Percentiles rank a stretch among this genome's conserved stretches.
Evolutionary conservation across 306 rosid genomes (phyloP).

Genomic region (Cucurbita argyrosperma): DNA sequence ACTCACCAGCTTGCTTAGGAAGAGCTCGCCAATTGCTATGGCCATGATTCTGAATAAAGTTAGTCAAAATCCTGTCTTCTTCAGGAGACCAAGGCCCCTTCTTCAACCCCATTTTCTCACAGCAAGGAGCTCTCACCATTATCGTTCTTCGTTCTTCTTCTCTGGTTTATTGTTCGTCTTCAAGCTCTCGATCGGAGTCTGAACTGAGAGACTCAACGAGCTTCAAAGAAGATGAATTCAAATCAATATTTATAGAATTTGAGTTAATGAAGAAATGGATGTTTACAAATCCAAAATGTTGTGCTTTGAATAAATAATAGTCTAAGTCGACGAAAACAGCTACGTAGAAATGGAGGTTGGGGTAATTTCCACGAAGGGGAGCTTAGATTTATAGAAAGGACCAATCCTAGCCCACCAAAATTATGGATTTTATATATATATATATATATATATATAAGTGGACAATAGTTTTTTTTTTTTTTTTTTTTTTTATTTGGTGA

Average conservation of each 20-base stretch:
- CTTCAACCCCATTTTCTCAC: slow-evolving; percentile 87
- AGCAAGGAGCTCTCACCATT: slow-evolving; percentile 91
- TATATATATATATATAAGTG: neutral
- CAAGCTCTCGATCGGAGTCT: neutral
- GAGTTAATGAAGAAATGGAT: neutral
- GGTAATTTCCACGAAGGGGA: slow-evolving; percentile 6
- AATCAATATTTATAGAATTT: neutral
- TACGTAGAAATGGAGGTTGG: neutral
- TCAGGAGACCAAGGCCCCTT: slow-evolving; percentile 87
- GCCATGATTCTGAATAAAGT: slow-evolving; percentile 47
- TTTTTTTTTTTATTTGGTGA: neutral
- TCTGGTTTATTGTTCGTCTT: neutral
- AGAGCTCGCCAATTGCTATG: slow-evolving; percentile 96
- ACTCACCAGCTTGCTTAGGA: slow-evolving; percentile 76
- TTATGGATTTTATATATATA: neutral
- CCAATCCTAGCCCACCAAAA: neutral
- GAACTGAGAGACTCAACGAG: neutral
- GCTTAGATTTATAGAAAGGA: neutral
- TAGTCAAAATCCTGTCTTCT: slow-evolving; percentile 57
- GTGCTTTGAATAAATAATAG: neutral
- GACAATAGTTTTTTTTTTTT: neutral
- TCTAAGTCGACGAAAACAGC: slow-evolving; percentile 9
- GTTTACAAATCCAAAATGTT: neutral
- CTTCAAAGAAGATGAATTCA: neutral
- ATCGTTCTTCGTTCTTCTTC: neutral